Evolutionary conservation across 495 filamentous ascomycete genomes (phyloP).

Genomic region (Niebla homalea): DNA sequence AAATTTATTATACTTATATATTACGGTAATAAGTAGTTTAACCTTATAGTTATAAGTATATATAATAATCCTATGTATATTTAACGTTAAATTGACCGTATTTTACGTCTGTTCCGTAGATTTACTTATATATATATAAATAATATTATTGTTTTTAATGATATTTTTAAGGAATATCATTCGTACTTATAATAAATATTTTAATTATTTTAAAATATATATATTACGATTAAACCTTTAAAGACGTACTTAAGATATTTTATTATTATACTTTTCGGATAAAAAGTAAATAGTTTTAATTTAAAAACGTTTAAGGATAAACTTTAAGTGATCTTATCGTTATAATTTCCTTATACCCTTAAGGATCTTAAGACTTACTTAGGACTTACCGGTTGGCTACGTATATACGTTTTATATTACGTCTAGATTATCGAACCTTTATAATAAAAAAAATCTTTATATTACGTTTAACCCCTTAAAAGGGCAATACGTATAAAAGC

Average conservation of each 20-base stretch:
- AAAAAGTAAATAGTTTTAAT: slow-evolving; percentile 1
- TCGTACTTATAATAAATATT: not conserved
- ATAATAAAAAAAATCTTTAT: no score
- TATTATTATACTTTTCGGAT: not conserved
- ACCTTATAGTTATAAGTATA: slow-evolving; percentile 1
- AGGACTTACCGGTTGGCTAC: no score
- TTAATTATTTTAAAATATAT: not conserved
- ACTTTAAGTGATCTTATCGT: no score
- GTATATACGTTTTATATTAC: no score
- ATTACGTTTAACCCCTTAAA: no score
- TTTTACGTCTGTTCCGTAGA: not conserved
- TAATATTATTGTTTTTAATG: slow-evolving; percentile 3
- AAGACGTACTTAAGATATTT: slow-evolving; percentile 1
- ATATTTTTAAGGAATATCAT: not conserved
- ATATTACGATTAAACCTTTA: not conserved
- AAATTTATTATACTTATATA: slow-evolving; percentile 3
- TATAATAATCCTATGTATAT: slow-evolving; percentile 1
- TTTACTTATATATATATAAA: not conserved
- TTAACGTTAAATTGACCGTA: not conserved
- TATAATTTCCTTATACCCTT: no score
- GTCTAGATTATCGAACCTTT: no score
- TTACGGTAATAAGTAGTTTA: not conserved
- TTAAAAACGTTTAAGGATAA: not conserved
- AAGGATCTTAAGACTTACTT: no score
- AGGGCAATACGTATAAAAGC: no score